phyloP scores from a whole-genome alignment of 495 filamentous ascomycete species.

The Lophiotrema nucula region DNA sequence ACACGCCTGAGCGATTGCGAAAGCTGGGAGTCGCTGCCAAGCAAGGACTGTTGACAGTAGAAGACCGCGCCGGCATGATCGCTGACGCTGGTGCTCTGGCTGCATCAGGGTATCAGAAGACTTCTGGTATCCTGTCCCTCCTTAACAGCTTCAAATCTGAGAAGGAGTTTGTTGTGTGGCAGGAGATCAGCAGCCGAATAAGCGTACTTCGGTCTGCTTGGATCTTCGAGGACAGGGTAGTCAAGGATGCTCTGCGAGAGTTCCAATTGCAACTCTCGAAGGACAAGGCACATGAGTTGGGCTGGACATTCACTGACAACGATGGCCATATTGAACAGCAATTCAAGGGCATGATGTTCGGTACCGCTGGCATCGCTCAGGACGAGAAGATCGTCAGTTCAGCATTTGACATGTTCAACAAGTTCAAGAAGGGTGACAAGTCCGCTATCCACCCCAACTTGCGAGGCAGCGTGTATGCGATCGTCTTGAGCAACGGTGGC shows the following conservation, averaged over 20 bases:
- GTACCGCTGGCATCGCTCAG: conserved; percentile 62
- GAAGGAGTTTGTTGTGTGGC: conserved; percentile 90
- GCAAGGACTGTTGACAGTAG: conserved; percentile 79
- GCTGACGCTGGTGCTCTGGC: conserved; percentile 91
- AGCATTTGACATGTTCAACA: conserved; percentile 71
- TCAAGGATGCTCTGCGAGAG: conserved; percentile 70
- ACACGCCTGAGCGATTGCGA: conserved; percentile 63
- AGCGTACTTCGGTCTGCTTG: conserved; percentile 74
- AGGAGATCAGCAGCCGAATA: conserved; percentile 78
- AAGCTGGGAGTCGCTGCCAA: conserved; percentile 83
- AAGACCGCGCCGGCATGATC: conserved; percentile 93
- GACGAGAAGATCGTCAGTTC: conserved; percentile 61
- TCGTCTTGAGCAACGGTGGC: conserved; percentile 70
- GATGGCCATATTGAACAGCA: conserved; percentile 91
- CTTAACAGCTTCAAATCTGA: conserved; percentile 82
- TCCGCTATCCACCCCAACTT: conserved; percentile 73
- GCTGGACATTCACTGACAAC: conserved; percentile 79
- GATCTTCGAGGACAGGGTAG: conserved; percentile 78
- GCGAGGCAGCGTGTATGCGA: conserved; percentile 65
- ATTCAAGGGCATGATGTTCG: conserved; percentile 71
- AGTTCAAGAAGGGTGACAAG: conserved; percentile 64
- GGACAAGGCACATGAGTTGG: conserved; percentile 75
- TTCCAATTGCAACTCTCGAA: conserved; percentile 77
- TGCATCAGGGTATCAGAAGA: conserved; percentile 86
- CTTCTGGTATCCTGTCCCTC: conserved; percentile 81